Evolutionary conservation across 257 asterid species (phyloP).

Genomic region (Solanum megistacrolobum): DNA sequence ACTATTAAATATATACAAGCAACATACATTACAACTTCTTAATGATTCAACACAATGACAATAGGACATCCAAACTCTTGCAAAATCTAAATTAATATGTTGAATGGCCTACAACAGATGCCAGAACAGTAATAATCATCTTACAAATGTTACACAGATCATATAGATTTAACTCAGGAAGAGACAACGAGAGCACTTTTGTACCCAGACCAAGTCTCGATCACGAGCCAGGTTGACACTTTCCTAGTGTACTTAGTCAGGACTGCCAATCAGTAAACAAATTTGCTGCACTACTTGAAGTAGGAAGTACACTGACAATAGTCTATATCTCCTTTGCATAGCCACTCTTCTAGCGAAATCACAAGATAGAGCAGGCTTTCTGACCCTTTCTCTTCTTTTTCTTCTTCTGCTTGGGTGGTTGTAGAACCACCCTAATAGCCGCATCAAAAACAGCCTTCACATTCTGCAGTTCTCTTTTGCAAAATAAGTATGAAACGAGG

Average conservation of each 20-base stretch:
- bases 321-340: not conserved
- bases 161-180: not conserved
- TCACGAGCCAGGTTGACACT: not conserved
- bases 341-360: conserved; percentile 2
- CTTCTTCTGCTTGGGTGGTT: conserved; percentile 68
- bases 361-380: conserved; percentile 46
- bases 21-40: not conserved
- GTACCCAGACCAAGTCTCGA: not conserved
- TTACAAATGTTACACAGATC: not conserved
- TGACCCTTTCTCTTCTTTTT: conserved; percentile 67
- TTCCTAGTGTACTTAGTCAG: not conserved
- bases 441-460: conserved; percentile 77
- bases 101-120: not conserved
- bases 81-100: not conserved
- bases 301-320: not conserved
- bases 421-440: conserved; percentile 63
- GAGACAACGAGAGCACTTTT: not conserved
- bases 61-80: not conserved
- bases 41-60: not conserved
- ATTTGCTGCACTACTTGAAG: not conserved
- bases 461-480: conserved; percentile 33
- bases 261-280: not conserved
- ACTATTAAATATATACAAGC: not conserved
- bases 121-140: not conserved
- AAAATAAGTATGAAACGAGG: not conserved